Conservation (phyloP, 441 rosid genomes). For the Populus hybrid region DNA sequence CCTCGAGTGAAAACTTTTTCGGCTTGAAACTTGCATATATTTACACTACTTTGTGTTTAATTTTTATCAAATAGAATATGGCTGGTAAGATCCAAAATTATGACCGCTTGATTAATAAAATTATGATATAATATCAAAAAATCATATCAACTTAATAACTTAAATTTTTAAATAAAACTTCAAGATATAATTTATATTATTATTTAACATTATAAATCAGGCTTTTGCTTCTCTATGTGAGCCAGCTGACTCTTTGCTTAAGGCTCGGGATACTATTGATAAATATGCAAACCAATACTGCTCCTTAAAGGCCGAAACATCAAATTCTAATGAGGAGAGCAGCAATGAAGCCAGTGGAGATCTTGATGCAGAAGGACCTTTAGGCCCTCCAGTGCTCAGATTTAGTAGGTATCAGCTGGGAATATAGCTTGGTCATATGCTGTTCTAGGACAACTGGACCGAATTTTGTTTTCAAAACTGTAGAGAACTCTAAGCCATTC, state of each 20-base stretch:
- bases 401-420: conserved; percentile 78
- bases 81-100: fast-evolving
- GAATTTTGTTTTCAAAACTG: conserved; percentile 58
- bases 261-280: conserved; percentile 64
- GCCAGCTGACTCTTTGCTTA: conserved; percentile 63
- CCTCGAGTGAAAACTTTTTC: too few species aligned
- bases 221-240: conserved; percentile 80
- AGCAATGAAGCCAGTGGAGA: conserved; percentile 18
- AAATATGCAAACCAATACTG: conserved; percentile 43
- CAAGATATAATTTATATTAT: too few species aligned
- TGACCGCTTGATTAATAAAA: too few species aligned
- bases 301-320: conserved; percentile 31
- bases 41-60: too few species aligned
- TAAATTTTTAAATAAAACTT: too few species aligned
- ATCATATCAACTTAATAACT: too few species aligned
- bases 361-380: conserved; percentile 20
- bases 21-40: too few species aligned
- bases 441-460: conserved; percentile 72
- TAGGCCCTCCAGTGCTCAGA: conserved; percentile 45
- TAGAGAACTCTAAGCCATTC: conserved; percentile 60
- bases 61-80: too few species aligned
- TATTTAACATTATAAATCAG: conserved; percentile 33
- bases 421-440: conserved; percentile 98
- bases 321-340: conserved; percentile 28
- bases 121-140: too few species aligned